Conservation (phyloP, 148 eudicot species). For the Amaranthus cruentus region DNA sequence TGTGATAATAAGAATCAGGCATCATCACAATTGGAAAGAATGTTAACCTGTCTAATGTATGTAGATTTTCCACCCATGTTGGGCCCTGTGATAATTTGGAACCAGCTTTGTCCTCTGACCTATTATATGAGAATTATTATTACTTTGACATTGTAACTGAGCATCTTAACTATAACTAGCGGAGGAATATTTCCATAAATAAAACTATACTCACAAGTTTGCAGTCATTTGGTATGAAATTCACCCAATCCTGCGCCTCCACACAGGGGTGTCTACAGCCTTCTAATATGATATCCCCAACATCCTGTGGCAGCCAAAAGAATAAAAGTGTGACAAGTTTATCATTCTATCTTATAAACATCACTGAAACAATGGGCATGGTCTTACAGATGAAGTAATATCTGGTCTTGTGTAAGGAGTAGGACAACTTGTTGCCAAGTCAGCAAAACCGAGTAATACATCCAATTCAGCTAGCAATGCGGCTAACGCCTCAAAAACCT, state of each 20-base stretch:
- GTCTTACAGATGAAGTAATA: slow-evolving; percentile 72
- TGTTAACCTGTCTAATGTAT: slow-evolving; percentile 79
- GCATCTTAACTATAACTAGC: background rate
- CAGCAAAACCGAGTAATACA: slow-evolving; percentile 96
- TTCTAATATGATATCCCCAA: slow-evolving; percentile 84
- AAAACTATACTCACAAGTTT: slow-evolving; percentile 63
- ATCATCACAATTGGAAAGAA: background rate
- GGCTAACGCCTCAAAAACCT: slow-evolving; percentile 83
- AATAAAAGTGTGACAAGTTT: slow-evolving; percentile 10
- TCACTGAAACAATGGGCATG: slow-evolving; percentile 6
- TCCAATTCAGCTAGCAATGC: slow-evolving; percentile 74
- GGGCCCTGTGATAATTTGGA: slow-evolving; percentile 97
- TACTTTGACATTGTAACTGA: slow-evolving; percentile 10
- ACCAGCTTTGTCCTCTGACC: slow-evolving; percentile 91
- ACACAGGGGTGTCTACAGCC: slow-evolving; percentile 99
- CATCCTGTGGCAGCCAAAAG: slow-evolving; percentile 43
- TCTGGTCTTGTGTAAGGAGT: slow-evolving; percentile 83
- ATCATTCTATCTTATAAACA: background rate
- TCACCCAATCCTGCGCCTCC: slow-evolving; percentile 99
- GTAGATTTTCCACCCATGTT: slow-evolving; percentile 99
- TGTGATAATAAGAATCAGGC: background rate
- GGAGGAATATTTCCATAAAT: slow-evolving; percentile 1
- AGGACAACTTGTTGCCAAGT: slow-evolving; percentile 84
- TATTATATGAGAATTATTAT: slow-evolving; percentile 25
- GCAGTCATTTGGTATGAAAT: slow-evolving; percentile 96